Percentiles rank a stretch among this genome's conserved stretches.
phyloP scores from a whole-genome alignment of 1,139 yeast genomes.

The Yamadazyma oceani region DNA sequence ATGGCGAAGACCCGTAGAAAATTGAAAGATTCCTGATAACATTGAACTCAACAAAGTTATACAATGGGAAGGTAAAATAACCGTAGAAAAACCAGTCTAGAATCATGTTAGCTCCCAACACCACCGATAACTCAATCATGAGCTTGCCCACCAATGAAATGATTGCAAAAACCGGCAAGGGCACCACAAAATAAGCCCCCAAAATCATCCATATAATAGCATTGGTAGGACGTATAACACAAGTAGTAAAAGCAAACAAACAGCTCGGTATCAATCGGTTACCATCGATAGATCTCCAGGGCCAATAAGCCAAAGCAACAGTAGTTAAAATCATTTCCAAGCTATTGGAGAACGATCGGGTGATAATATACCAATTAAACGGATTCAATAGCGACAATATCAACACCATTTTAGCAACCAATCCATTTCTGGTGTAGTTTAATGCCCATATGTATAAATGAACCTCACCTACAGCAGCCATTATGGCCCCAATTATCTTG shows the following conservation, averaged over 20 bases:
- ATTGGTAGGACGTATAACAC: conserved; percentile 83
- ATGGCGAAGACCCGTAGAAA: conserved; percentile 83
- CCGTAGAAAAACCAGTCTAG: conserved; percentile 68
- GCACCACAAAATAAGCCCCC: conserved; percentile 35
- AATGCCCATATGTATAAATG: conserved; percentile 51
- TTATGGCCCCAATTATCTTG: conserved; percentile 62
- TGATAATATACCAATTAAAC: conserved; percentile 78
- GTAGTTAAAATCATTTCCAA: conserved; percentile 75
- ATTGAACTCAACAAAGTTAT: conserved; percentile 75
- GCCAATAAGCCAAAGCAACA: conserved; percentile 74
- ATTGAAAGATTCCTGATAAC: conserved; percentile 68
- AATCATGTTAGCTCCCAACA: conserved; percentile 14
- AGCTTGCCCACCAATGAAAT: conserved; percentile 5
- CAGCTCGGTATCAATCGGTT: conserved; percentile 12
- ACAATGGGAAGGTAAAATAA: conserved; percentile 57
- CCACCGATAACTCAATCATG: conserved; percentile 6
- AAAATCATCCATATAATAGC: conserved; percentile 68
- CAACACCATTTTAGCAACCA: conserved; percentile 47
- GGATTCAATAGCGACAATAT: conserved; percentile 64
- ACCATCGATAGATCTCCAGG: conserved; percentile 43
- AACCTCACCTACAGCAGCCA: conserved; percentile 75
- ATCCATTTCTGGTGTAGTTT: conserved; percentile 33
- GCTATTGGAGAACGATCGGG: conserved; percentile 85
- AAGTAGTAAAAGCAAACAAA: conserved; percentile 52
- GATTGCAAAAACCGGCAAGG: neutral